phyloP scores from a whole-genome alignment of 2,329 filamentous ascomycete species.

The Diplodia sapinea region DNA sequence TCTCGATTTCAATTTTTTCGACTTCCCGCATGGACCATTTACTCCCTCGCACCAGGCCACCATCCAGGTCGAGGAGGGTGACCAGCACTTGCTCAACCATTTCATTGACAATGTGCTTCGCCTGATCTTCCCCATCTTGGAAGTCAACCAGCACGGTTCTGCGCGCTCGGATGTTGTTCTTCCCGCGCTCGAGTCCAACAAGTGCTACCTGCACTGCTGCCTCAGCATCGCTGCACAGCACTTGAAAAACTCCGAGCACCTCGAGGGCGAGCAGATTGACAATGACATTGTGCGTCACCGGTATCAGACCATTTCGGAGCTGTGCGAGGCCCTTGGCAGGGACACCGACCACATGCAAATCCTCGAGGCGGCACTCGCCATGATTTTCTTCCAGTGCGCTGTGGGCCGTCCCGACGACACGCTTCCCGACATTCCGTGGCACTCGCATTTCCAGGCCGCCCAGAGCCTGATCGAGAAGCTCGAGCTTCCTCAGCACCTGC shows the following conservation, averaged over 20 bases:
- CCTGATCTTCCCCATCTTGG: conserved; percentile 88
- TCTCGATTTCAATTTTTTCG: conserved; percentile 78
- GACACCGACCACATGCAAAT: conserved; percentile 87
- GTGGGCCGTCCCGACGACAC: conserved; percentile 85
- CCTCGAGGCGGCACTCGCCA: conserved; percentile 87
- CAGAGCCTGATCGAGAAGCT: conserved; percentile 85
- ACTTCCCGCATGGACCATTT: conserved; percentile 73
- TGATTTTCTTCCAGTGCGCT: conserved; percentile 95
- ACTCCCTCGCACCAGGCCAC: conserved; percentile 67
- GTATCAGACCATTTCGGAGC: conserved; percentile 81
- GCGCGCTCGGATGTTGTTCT: conserved; percentile 82
- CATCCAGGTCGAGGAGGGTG: conserved; percentile 84
- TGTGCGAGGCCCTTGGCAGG: conserved; percentile 79
- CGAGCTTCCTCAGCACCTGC: conserved; percentile 73
- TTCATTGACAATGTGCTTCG: conserved; percentile 88
- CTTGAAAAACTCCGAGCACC: conserved; percentile 76
- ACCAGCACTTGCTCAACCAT: conserved; percentile 85
- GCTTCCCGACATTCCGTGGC: conserved; percentile 92
- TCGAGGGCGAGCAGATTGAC: conserved; percentile 76
- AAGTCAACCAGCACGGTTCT: conserved; percentile 85
- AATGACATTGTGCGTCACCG: conserved; percentile 91
- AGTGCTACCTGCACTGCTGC: conserved; percentile 93
- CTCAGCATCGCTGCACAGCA: conserved; percentile 92
- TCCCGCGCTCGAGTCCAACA: conserved; percentile 87
- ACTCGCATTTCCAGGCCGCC: conserved; percentile 93